Evolutionary conservation across 2,329 filamentous ascomycete genomes (phyloP).

Genomic region (Diaporthe sp.): DNA sequence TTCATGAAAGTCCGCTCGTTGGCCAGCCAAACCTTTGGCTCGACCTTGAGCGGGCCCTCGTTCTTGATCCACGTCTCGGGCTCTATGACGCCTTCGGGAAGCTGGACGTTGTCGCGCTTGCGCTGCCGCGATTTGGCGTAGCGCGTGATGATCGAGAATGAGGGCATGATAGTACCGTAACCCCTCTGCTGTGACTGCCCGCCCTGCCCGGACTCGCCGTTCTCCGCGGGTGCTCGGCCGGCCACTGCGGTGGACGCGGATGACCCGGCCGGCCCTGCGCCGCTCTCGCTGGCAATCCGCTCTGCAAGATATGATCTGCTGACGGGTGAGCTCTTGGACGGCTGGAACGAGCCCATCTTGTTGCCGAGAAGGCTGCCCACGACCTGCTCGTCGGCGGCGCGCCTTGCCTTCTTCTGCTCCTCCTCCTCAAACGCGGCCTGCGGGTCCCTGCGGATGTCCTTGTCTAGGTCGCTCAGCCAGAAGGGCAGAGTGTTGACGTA

Average conservation of each 20-base stretch:
- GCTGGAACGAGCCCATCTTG: slow-evolving; percentile 67
- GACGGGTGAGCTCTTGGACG: slow-evolving; percentile 74
- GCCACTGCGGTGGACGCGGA: slow-evolving; percentile 34
- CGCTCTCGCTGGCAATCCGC: slow-evolving; percentile 52
- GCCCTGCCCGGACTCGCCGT: slow-evolving; percentile 24
- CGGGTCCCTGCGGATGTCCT: slow-evolving; percentile 93
- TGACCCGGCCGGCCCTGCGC: slow-evolving; percentile 38
- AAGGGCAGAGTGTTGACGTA: slow-evolving; percentile 96
- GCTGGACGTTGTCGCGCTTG: slow-evolving; percentile 59
- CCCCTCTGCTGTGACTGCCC: slow-evolving; percentile 46
- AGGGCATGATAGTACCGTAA: slow-evolving; percentile 78
- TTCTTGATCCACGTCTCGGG: slow-evolving; percentile 95
- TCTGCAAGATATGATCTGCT: slow-evolving; percentile 75
- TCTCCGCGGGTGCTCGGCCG: slow-evolving; percentile 16
- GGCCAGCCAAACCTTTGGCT: slow-evolving; percentile 98
- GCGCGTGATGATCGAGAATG: slow-evolving; percentile 80
- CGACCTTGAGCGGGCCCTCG: slow-evolving; percentile 88
- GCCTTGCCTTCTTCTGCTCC: slow-evolving; percentile 83
- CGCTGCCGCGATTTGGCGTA: slow-evolving; percentile 71
- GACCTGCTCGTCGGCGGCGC: slow-evolving; percentile 87
- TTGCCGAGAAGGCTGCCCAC: slow-evolving; percentile 88
- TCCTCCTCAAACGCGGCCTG: slow-evolving; percentile 92
- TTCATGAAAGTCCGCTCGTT: slow-evolving; percentile 99
- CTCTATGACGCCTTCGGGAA: slow-evolving; percentile 90
- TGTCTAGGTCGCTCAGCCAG: slow-evolving; percentile 93